A percentile compares a stretch with the other conserved stretches of the same genome.
Conservation (phyloP, 345 rosid genomes). For the Physaria fendleri region DNA sequence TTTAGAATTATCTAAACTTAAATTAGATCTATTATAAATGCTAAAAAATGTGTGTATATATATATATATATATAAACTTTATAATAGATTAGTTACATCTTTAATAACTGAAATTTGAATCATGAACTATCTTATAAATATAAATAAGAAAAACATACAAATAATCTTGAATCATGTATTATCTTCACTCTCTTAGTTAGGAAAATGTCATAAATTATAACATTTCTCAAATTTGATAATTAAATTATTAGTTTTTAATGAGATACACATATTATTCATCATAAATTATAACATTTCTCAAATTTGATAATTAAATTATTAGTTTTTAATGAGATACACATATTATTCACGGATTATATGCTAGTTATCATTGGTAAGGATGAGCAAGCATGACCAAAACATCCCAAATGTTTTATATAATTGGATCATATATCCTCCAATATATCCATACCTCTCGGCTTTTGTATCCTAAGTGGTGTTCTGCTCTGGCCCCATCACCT, state of each 20-base stretch:
- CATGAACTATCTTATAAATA: background rate
- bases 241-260: background rate
- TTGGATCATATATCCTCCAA: conserved; percentile 10
- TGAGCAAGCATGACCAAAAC: conserved; percentile 13
- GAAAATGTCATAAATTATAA: background rate
- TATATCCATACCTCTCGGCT: conserved; percentile 23
- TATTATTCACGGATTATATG: background rate
- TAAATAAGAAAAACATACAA: background rate
- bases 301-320: too few species aligned
- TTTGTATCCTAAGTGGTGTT: conserved; percentile 23
- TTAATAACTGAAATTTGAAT: background rate
- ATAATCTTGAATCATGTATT: too few species aligned
- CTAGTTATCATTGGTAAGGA: conserved; percentile 8
- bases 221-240: background rate
- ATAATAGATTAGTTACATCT: background rate
- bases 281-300: background rate
- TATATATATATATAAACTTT: background rate
- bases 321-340: too few species aligned
- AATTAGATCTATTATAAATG: background rate
- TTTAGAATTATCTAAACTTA: background rate
- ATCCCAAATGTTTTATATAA: background rate
- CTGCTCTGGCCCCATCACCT: conserved; percentile 12
- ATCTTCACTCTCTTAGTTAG: background rate
- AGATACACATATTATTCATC: background rate
- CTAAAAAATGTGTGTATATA: background rate